Conservation (phyloP, 345 rosid genomes). For the Rhodamnia argentea region DNA sequence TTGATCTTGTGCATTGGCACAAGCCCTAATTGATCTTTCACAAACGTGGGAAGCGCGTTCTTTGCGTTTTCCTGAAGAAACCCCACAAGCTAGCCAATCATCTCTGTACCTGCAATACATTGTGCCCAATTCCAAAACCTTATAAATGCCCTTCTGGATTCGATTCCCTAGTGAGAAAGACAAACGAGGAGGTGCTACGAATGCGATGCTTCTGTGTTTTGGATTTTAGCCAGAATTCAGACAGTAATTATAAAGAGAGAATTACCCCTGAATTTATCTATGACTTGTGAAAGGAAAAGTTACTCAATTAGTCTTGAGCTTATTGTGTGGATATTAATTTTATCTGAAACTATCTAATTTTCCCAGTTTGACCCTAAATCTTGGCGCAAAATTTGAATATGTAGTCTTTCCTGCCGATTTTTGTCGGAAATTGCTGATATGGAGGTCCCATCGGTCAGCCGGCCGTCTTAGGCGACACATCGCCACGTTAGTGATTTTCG, state of each 20-base stretch:
- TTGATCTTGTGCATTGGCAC: not conserved
- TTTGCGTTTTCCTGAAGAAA: not conserved
- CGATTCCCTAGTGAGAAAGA: not conserved
- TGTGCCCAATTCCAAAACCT: not conserved
- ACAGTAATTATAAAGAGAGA: not conserved
- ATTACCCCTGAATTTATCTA: not conserved
- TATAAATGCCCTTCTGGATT: not conserved
- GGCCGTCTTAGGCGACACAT: fast-evolving
- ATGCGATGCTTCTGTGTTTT: not conserved
- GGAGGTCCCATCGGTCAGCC: not conserved
- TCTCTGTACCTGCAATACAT: not conserved
- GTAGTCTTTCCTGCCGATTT: not conserved
- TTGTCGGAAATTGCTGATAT: not conserved
- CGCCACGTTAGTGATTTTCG: not conserved
- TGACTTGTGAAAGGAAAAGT: not conserved
- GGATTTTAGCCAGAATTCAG: not conserved
- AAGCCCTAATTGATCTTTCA: not conserved
- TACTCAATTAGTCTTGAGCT: not conserved
- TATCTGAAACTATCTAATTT: not conserved
- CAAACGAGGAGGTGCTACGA: not conserved
- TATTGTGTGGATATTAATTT: not conserved
- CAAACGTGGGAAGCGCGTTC: not conserved
- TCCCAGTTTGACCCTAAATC: fast-evolving
- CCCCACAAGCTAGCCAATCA: not conserved
- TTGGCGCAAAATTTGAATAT: not conserved